phyloP scores from a whole-genome alignment of 345 rosid genomes.

The Populus alba region DNA sequence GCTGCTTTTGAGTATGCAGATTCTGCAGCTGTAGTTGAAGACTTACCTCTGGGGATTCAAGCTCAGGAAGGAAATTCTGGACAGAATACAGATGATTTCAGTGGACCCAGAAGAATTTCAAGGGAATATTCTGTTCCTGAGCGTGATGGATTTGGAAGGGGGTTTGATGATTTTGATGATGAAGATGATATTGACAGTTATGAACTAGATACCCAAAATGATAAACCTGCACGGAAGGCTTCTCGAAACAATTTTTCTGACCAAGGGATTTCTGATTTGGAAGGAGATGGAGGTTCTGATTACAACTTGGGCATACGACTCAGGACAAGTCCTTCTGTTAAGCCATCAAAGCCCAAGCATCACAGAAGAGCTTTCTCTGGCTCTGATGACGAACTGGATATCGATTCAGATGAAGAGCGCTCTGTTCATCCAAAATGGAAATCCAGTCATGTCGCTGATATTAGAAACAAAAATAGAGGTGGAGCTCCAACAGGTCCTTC shows the following conservation, averaged over 20 bases:
- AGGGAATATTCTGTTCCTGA: constrained; percentile 44
- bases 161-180: constrained; percentile 93
- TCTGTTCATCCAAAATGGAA: constrained; percentile 62
- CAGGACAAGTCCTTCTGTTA: constrained; percentile 26
- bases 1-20: constrained; percentile 89
- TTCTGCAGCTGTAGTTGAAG: constrained; percentile 40
- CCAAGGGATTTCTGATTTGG: constrained; percentile 42
- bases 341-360: constrained; percentile 33
- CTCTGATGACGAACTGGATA: constrained; percentile 45
- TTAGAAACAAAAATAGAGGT: constrained; percentile 30
- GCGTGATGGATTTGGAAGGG: constrained; percentile 41
- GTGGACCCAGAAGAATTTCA: constrained; percentile 26
- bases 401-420: constrained; percentile 57
- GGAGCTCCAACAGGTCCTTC: constrained; percentile 36
- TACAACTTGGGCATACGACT: constrained; percentile 19
- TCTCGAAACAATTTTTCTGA: constrained; percentile 43
- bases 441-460: constrained; percentile 65
- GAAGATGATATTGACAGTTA: constrained; percentile 90
- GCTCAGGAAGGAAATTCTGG: constrained; percentile 34
- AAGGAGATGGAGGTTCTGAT: constrained; percentile 29
- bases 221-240: constrained; percentile 33
- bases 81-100: constrained; percentile 38
- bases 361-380: constrained; percentile 33
- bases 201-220: constrained; percentile 58
- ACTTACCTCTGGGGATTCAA: constrained; percentile 21